A percentile compares a stretch with the other conserved stretches of the same genome.
Conservation (phyloP, 148 eudicot species). For the Rhododendron molle region DNA sequence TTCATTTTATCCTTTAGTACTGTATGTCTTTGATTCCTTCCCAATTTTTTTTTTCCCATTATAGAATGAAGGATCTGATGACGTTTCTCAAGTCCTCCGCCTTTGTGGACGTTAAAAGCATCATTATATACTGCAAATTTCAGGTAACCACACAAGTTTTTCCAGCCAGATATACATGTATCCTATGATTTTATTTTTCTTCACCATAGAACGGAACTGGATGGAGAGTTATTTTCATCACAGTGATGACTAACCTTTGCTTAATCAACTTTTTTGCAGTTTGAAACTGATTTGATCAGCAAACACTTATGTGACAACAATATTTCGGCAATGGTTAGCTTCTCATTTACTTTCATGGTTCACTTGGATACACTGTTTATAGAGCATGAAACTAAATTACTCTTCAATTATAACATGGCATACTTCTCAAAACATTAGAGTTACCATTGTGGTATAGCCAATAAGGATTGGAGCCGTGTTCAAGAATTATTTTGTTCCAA, state of each 20-base stretch:
- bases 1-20: neutral
- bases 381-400: neutral
- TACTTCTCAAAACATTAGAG: constrained; percentile 42
- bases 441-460: too few species aligned
- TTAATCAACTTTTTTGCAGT: constrained; percentile 38
- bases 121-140: constrained; percentile 91
- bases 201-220: too few species aligned
- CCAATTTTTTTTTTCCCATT: neutral
- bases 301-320: constrained; percentile 70
- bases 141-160: constrained; percentile 45
- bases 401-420: neutral
- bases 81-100: constrained; percentile 64
- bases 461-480: too few species aligned
- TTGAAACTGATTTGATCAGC: constrained; percentile 78
- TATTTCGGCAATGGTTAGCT: constrained; percentile 75
- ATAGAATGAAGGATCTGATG: constrained; percentile 81
- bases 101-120: constrained; percentile 65
- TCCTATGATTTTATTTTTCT: too few species aligned
- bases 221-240: too few species aligned
- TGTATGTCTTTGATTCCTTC: constrained; percentile 10
- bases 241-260: too few species aligned
- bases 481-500: too few species aligned
- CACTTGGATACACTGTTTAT: constrained; percentile 1
- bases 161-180: neutral
- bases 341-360: constrained; percentile 7